Evolutionary conservation across 2,329 filamentous ascomycete species (phyloP), one percentile per base, ranked within the genome.

Genomic region (Coleophoma cylindrospora): DNA sequence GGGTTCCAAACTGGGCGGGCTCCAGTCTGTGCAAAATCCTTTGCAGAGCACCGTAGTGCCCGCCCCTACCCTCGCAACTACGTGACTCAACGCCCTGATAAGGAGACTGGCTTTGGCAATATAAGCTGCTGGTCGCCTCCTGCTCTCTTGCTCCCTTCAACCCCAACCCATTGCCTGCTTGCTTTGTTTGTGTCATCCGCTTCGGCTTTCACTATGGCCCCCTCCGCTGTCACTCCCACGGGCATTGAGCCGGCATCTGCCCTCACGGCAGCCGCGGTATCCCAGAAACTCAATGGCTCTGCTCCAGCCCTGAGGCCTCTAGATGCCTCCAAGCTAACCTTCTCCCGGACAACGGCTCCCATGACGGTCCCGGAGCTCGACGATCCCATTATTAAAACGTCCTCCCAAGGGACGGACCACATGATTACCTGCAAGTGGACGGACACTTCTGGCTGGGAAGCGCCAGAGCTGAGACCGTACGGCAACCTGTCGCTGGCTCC

Each of bases 351-450:
- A 50, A 66, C 69, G 41, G 69, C 63, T 49, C 79, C 76, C 1
- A 78, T 77, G 54, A 56, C 69, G 45, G 79, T 83, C 45, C 80
- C 79, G 47, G 69, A 74, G 47, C 51, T 57, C 22, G 72, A 76
- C 53, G 75, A 68, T 53, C 64, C 66, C 37, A 63, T 65, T 45
- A 64, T 62, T 32, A 48, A 49, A 17, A 58, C 57, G 21, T 36
- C 52, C 10, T 61, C 62, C 19, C 61, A 64, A 58, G 62, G 61
- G 47, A 91, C 88, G 55, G 91, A 96, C 75, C 91, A 96, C 75
- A 95, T 96, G 90, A 75, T 94, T 61, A 85, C 83, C 47, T 85
- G 76, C 17, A 71, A 73, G 48, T 95, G 90, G 89, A 82, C 76
- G 34, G 70, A 68, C 19, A 65, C 72, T 40, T 64, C 70, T 17